Evolutionary conservation across 192 early-diverging fungal species (phyloP).

Genomic region (Phycomyces nitens): DNA sequence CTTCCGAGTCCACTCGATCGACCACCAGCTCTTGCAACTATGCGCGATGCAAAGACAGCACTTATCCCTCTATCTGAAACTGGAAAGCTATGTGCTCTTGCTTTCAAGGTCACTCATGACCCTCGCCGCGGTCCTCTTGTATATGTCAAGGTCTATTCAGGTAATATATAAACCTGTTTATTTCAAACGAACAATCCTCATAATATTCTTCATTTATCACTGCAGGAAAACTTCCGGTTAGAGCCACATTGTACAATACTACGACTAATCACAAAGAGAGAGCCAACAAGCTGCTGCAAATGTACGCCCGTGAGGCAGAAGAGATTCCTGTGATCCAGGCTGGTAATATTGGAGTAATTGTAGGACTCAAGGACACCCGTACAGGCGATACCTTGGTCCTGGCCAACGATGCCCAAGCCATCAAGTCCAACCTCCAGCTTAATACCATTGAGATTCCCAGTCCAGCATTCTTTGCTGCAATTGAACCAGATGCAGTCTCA

Average conservation of each 20-base stretch:
- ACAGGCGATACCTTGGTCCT: conserved; percentile 85
- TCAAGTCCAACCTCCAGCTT: conserved; percentile 49
- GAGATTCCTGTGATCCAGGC: conserved; percentile 67
- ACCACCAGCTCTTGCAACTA: conserved; percentile 55
- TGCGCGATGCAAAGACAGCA: conserved; percentile 36
- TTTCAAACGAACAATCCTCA: conserved; percentile 11
- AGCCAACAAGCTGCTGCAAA: conserved; percentile 78
- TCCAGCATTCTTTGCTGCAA: conserved; percentile 80
- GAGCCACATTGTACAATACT: conserved; percentile 66
- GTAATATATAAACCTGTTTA: conserved; percentile 28
- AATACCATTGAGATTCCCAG: conserved; percentile 79
- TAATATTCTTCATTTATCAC: not conserved
- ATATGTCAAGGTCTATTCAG: conserved; percentile 88
- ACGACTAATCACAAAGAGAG: conserved; percentile 69
- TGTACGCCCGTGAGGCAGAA: conserved; percentile 89
- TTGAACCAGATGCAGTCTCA: conserved; percentile 71
- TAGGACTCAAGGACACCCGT: conserved; percentile 77
- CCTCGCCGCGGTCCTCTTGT: conserved; percentile 83
- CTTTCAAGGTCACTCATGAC: conserved; percentile 92
- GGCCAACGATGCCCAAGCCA: conserved; percentile 43
- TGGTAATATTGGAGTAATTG: conserved; percentile 84
- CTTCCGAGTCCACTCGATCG: conserved; percentile 78
- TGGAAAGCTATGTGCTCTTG: conserved; percentile 76
- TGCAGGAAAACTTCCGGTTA: conserved; percentile 58
- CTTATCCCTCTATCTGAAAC: conserved; percentile 44